Conservation (phyloP, 495 filamentous ascomycete genomes). For the Oidiodendron maius region DNA sequence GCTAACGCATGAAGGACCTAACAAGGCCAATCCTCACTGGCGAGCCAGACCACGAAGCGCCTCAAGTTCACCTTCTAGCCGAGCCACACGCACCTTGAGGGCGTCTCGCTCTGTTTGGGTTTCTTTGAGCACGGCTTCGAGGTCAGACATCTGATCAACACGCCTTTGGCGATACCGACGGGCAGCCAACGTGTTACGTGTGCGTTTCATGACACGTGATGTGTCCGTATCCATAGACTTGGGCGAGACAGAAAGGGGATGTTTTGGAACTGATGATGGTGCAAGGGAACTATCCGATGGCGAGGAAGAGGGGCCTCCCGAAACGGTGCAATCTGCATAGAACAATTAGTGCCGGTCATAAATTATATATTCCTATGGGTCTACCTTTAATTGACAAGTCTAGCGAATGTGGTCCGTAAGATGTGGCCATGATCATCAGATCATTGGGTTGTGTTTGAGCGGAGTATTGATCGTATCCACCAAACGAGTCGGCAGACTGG, state of each 20-base stretch:
- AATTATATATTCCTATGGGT: not conserved
- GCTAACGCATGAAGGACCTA: not conserved
- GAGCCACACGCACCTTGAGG: constrained; percentile 54
- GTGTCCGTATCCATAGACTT: not conserved
- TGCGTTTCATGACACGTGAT: constrained; percentile 39
- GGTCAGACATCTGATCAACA: constrained; percentile 56
- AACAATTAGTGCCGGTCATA: no score
- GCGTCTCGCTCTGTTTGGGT: constrained; percentile 59
- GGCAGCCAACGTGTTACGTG: constrained; percentile 63
- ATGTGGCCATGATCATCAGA: no score
- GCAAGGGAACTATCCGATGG: not conserved
- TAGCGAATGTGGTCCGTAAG: no score
- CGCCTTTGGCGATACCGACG: constrained; percentile 67
- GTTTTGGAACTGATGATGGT: not conserved
- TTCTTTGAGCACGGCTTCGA: constrained; percentile 55
- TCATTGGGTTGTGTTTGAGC: no score
- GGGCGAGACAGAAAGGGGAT: not conserved
- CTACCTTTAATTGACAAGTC: not conserved
- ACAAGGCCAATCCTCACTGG: not conserved
- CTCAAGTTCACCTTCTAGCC: constrained; percentile 56
- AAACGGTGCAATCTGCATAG: not conserved
- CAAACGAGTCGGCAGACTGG: no score
- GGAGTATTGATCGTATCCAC: no score
- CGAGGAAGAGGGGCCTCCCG: not conserved
- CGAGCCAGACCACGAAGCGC: constrained; percentile 10